Conservation (phyloP, 208 protist species). For the Porcisia deanei region DNA sequence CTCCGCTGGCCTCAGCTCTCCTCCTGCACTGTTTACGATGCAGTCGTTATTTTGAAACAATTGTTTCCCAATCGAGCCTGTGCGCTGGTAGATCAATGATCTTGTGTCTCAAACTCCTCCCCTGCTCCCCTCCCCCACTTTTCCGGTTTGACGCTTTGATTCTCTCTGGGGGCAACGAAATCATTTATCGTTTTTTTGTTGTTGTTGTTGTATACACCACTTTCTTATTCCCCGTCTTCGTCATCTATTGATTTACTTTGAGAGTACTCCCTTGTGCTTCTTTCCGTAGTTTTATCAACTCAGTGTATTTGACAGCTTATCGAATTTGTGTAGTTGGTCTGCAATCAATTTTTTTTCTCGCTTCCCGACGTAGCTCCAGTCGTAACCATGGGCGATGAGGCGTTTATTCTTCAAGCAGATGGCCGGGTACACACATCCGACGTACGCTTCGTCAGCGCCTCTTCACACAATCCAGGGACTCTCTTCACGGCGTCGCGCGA, state of each 20-base stretch:
- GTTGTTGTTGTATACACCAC: not conserved
- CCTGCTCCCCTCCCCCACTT: not conserved
- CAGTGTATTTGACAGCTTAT: not conserved
- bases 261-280: not conserved
- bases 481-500: constrained; percentile 65
- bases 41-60: not conserved
- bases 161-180: not conserved
- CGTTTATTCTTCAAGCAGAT: constrained; percentile 64
- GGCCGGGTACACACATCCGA: constrained; percentile 54
- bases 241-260: not conserved
- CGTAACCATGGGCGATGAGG: constrained; percentile 5
- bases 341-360: no score
- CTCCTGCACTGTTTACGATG: not conserved
- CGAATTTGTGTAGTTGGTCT: not conserved
- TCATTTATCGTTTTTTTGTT: no score
- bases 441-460: constrained; percentile 50
- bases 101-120: not conserved
- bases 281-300: not conserved
- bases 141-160: not conserved
- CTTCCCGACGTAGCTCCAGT: not conserved
- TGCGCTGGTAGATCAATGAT: not conserved
- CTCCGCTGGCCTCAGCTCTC: not conserved
- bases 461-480: not conserved
- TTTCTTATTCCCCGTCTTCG: not conserved
- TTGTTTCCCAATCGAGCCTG: not conserved